These are phyloP conservation scores for Ustilaginoidea virens DNA, from an alignment of 2,329 filamentous ascomycete species.

Conservation along the genomic window DNA sequence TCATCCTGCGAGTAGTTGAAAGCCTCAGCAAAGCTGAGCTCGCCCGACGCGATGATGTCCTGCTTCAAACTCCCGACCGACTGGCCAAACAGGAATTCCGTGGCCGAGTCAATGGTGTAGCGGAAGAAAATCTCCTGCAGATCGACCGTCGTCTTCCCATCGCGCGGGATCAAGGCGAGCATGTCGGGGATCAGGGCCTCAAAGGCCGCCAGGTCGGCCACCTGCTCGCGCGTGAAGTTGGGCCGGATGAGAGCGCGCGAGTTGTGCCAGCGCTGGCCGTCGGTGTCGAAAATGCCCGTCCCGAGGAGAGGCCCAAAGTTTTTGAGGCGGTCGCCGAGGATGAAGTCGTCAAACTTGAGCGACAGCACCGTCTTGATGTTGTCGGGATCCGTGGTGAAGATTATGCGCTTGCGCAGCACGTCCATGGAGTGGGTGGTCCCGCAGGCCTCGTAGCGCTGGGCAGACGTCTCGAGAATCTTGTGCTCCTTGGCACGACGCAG, in stretches of 20 bases:
- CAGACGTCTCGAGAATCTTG: slow-evolving; percentile 1
- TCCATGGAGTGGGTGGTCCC: slow-evolving; percentile 3
- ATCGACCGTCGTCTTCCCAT: slow-evolving; percentile 22
- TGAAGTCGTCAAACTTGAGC: slow-evolving; percentile 13
- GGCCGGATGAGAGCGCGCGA: slow-evolving; percentile 23
- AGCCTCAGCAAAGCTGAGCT: slow-evolving; percentile 12
- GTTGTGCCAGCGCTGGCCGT: slow-evolving; percentile 15
- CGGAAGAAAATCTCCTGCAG: slow-evolving; percentile 31
- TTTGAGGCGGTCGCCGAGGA: slow-evolving; percentile 9
- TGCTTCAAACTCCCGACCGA: slow-evolving; percentile 26
- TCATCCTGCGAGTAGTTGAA: slow-evolving; percentile 3
- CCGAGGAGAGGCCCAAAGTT: slow-evolving; percentile 25
- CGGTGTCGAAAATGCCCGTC: slow-evolving; percentile 15
- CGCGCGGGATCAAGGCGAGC: slow-evolving; percentile 12
- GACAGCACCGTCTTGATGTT: slow-evolving; percentile 15
- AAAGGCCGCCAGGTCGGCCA: slow-evolving; percentile 24
- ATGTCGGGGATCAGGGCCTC: slow-evolving; percentile 15
- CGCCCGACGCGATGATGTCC: slow-evolving; percentile 6
- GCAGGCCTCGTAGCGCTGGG: not conserved
- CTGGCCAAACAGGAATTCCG: slow-evolving; percentile 47
- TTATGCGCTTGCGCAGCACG: slow-evolving; percentile 7
- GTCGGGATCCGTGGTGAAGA: slow-evolving; percentile 11
- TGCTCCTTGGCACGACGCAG: not conserved
- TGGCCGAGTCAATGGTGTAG: slow-evolving; percentile 31
- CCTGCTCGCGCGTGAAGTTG: slow-evolving; percentile 25